Base-by-base conservation (phyloP, 441 rosid species). In the Adansonia grandidieri region DNA sequence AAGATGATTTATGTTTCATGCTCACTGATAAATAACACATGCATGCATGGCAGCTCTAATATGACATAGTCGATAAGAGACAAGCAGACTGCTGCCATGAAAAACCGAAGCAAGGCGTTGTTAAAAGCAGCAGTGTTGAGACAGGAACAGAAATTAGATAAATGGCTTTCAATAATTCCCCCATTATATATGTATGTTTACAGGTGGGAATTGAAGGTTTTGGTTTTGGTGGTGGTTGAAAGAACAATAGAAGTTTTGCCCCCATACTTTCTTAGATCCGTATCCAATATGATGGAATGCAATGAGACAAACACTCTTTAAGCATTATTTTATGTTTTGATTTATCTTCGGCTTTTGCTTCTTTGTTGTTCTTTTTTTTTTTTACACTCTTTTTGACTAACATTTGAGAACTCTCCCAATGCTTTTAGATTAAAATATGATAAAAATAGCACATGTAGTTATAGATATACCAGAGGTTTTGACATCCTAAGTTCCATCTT, bases 141-240 rank as follows among this genome's bases (percentile, higher is more conserved):
- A 84, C 74, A 79, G 80, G 77, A 79, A 67, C 66, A 73, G 76
- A 76, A 76, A 64, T 50, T 11, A 48, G 57, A 57, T 51, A 80
- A 76, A 32, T 32, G 37, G 37, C 37, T 32, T 32, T 32, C 37
- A 32, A 32, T 32, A 32, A 32, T 32, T 32, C 37, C 78, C 85
- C 75, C 54, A 48, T 77, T 2, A 32, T 1, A 32, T 32, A 32
- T 5, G 44, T 82, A 66, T 9, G 54, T 32, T 70, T 68, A 32
- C 56, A 71, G 74, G 61, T 32, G 37, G 22, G 71, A 71, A 80
- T 68, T 79, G 84, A 77, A 79, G 82, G 19, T 69, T 82, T 80
- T 81, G 86, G 85, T 74, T 83, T 84, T 87, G 91, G 85, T 81
- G 85, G 91, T 90, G 86, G 91, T 88, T 88, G 93, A 83, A 84